phyloP scores from a whole-genome alignment of 2,329 filamentous ascomycete genomes.

The Ophiosphaerella korrae region DNA sequence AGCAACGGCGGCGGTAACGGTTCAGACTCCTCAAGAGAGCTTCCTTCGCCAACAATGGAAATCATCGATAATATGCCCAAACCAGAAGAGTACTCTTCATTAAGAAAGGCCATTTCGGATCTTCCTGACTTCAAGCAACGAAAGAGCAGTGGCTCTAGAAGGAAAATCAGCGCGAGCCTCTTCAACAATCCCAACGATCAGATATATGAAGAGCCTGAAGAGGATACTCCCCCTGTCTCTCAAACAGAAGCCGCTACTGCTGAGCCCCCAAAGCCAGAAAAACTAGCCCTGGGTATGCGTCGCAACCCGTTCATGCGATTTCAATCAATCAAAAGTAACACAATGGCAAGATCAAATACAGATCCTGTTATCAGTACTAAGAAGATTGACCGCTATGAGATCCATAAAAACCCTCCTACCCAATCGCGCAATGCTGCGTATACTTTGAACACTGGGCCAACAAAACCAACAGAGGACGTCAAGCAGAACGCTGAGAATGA shows the following conservation, averaged over 20 bases:
- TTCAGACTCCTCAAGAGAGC: constrained; percentile 27
- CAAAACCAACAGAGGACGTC: constrained; percentile 35
- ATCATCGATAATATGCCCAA: constrained; percentile 21
- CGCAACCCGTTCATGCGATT: constrained; percentile 70
- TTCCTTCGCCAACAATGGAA: constrained; percentile 28
- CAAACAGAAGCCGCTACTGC: constrained; percentile 34
- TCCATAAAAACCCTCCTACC: constrained; percentile 80
- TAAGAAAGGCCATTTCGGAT: constrained; percentile 39
- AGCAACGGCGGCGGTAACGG: constrained; percentile 43
- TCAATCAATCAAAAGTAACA: constrained; percentile 57
- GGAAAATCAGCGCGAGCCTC: constrained; percentile 71
- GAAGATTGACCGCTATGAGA: constrained; percentile 65
- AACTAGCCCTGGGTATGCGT: constrained; percentile 58
- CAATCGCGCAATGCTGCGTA: constrained; percentile 84
- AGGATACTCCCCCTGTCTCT: constrained; percentile 38
- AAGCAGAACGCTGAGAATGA: constrained; percentile 40
- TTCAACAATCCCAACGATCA: constrained; percentile 74
- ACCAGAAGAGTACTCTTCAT: constrained; percentile 37
- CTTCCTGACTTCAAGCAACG: constrained; percentile 46
- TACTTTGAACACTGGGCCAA: constrained; percentile 64
- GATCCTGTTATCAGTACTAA: constrained; percentile 53
- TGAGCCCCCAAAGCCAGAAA: constrained; percentile 38
- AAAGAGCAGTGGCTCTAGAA: constrained; percentile 68
- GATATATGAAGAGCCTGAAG: constrained; percentile 87
- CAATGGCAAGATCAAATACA: constrained; percentile 51